A percentile compares a stretch with the other conserved stretches of the same genome.
Evolutionary conservation across 75 land plant species (phyloP).

Genomic region (Picea glauca): DNA sequence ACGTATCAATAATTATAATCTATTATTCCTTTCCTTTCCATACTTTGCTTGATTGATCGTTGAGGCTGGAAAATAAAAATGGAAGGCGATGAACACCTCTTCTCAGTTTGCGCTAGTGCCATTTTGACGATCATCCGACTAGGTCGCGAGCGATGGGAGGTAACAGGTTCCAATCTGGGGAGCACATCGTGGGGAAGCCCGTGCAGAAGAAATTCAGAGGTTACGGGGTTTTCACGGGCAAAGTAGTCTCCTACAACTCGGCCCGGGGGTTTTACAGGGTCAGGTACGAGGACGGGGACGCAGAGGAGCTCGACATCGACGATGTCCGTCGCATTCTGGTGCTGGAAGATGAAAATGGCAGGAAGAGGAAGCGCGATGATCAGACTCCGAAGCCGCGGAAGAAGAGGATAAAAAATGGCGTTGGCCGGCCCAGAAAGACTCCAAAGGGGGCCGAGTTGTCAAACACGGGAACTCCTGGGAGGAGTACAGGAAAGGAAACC

Average conservation of each 20-base stretch:
- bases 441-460: conserved; percentile 5
- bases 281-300: conserved; percentile 70
- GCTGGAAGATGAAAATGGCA: background rate
- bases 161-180: conserved; percentile 5
- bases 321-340: conserved; percentile 33
- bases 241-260: conserved; percentile 45
- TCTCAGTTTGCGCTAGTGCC: too few relatives aligned
- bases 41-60: too few relatives aligned
- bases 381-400: conserved; percentile 3
- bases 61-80: too few relatives aligned
- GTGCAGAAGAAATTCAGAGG: conserved; percentile 51
- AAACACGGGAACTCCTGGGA: conserved; percentile 16
- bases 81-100: too few relatives aligned
- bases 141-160: conserved; percentile 1
- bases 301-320: conserved; percentile 45
- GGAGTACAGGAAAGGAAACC: background rate
- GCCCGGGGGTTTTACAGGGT: conserved; percentile 42
- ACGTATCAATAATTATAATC: too few relatives aligned
- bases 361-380: background rate
- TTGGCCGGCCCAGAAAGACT: background rate
- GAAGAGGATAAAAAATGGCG: background rate
- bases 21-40: too few relatives aligned
- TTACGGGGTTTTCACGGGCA: conserved; percentile 43
- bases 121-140: too few relatives aligned
- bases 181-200: conserved; percentile 49